Evolutionary conservation across 2,329 filamentous ascomycete species (phyloP).

Genomic region (Penicillium sp.): DNA sequence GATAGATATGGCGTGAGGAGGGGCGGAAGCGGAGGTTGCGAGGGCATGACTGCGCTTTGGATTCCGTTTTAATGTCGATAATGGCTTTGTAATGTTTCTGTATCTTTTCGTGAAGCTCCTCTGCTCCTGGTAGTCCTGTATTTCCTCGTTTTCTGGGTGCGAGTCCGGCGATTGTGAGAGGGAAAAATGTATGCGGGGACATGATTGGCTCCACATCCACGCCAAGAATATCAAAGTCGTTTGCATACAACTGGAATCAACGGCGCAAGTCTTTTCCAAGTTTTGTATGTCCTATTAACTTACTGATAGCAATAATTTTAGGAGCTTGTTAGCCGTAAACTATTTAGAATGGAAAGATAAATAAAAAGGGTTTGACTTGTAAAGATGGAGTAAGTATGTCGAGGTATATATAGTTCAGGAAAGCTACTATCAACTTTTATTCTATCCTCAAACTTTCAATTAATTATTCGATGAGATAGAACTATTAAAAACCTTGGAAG

Average conservation of each 20-base stretch:
- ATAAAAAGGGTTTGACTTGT: background rate
- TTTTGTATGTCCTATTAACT: background rate
- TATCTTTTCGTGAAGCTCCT: background rate
- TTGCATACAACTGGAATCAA: background rate
- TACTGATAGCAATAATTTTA: background rate
- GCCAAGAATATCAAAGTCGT: slow-evolving; percentile 21
- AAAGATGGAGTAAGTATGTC: too few species aligned
- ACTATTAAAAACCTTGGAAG: too few species aligned
- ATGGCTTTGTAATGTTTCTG: background rate
- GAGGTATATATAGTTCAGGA: background rate
- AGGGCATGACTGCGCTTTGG: slow-evolving; percentile 30
- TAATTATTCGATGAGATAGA: too few species aligned
- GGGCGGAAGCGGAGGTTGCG: slow-evolving; percentile 38
- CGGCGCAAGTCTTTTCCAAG: background rate
- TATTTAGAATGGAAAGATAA: background rate
- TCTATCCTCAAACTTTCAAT: background rate
- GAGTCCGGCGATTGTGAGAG: slow-evolving; percentile 16
- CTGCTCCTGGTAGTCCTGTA: background rate
- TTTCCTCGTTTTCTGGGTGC: slow-evolving; percentile 3
- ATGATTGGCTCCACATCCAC: slow-evolving; percentile 23
- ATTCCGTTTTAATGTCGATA: background rate
- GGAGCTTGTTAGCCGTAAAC: too few species aligned
- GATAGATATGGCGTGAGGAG: slow-evolving; percentile 38
- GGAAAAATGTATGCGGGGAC: slow-evolving; percentile 20
- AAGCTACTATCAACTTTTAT: background rate